Conservation (phyloP, 805 yeast species). For the Myxozyma vanderwaltii region DNA sequence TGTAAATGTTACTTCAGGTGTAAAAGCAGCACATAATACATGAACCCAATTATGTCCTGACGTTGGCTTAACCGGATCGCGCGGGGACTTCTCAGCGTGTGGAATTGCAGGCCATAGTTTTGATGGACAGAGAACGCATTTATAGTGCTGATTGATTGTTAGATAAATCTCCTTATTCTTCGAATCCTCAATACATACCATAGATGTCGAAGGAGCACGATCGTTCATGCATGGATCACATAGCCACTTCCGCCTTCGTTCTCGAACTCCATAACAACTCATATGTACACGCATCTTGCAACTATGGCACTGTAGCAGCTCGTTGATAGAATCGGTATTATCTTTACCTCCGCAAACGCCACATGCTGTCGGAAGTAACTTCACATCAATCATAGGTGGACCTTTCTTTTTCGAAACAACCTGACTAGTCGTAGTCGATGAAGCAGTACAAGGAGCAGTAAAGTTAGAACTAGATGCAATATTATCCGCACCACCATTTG, state of each 20-base stretch:
- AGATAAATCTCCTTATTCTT: neutral
- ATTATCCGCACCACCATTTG: neutral
- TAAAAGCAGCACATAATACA: constrained; percentile 66
- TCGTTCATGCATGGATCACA: constrained; percentile 82
- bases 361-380: constrained; percentile 44
- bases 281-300: constrained; percentile 75
- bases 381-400: neutral
- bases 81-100: constrained; percentile 13
- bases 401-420: constrained; percentile 4
- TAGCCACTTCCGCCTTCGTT: constrained; percentile 54
- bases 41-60: constrained; percentile 75
- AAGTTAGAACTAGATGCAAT: neutral
- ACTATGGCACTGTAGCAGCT: constrained; percentile 56
- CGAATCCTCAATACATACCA: too few relatives aligned
- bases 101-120: constrained; percentile 36
- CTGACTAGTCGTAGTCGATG: neutral
- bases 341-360: constrained; percentile 57
- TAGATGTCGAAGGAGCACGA: constrained; percentile 52
- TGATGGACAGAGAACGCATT: constrained; percentile 66
- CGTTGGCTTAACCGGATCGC: constrained; percentile 74
- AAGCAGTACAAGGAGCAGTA: neutral
- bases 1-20: constrained; percentile 50
- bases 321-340: constrained; percentile 44
- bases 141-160: constrained; percentile 47
- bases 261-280: constrained; percentile 62